These are phyloP conservation scores for Salvia splendens DNA, from an alignment of 257 asterid species.

Conservation along the genomic window DNA sequence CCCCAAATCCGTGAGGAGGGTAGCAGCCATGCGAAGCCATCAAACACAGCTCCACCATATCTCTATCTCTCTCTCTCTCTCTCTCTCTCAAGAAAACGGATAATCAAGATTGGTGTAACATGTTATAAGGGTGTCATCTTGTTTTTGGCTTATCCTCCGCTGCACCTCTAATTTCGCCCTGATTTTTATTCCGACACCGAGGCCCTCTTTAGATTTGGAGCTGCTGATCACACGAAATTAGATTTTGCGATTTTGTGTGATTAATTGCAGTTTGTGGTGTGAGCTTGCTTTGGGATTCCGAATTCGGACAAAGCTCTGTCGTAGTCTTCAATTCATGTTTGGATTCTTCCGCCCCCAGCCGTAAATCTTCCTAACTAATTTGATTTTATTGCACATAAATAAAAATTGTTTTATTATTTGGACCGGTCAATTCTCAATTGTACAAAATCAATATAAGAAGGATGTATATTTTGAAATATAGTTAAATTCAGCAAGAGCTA, in stretches of 20 bases:
- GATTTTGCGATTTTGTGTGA: conserved; percentile 21
- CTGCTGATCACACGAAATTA: conserved; percentile 11
- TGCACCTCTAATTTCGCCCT: conserved; percentile 43
- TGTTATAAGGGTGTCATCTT: conserved; percentile 32
- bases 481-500: no score
- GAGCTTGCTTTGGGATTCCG: conserved; percentile 29
- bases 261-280: conserved; percentile 33
- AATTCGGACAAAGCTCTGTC: conserved; percentile 29
- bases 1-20: conserved; percentile 43
- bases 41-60: conserved; percentile 61
- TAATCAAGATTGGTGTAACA: neutral
- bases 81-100: conserved; percentile 12
- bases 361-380: neutral
- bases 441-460: no score
- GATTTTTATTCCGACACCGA: conserved; percentile 38
- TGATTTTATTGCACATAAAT: no score
- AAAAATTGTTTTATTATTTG: no score
- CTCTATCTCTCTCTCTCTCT: conserved; percentile 1
- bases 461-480: no score
- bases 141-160: conserved; percentile 45
- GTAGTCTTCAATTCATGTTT: neutral
- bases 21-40: conserved; percentile 72
- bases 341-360: conserved; percentile 12
- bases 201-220: conserved; percentile 36
- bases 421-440: no score